Base-by-base conservation (phyloP, 352 stramenopile species). In the Phytopythium chamaehyphon region DNA sequence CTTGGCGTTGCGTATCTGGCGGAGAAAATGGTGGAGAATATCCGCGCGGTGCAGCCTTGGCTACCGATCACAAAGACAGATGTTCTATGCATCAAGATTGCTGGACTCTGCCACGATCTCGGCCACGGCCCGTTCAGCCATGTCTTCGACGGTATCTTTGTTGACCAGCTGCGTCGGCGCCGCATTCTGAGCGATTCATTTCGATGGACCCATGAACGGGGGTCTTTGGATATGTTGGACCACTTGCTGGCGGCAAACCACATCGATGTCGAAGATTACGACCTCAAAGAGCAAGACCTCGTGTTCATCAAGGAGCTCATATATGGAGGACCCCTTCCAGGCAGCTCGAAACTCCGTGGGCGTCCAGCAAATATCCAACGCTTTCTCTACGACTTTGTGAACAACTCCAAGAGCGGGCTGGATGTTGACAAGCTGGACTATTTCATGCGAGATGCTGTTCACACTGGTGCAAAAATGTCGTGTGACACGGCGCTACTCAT, bases 1-100 rank as follows among this genome's bases (percentile, higher is more conserved):
- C 65, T 99, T 31, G 96, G 96, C 14, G 95, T 99, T n/a, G 92
- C 92, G 6, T 80, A 97, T 59, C 76, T 98, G 4, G 95, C 95
- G 2, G 86, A 96, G 57, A 63, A 84, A 53, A 85, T 98, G 69
- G 71, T 95, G 24, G 54, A 68, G 43, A 81, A 55, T 23, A 89
- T 99, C 40, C 66, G 73, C 3, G 49, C 62, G 14, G 69, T 86
- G 28, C 94, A 98, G 48, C 88, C 86, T 6, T 86, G 93, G 57
- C 71, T 98, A 14, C 51, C 57, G 1, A 97, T 98, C 57, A 93
- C 88, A 0, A 57, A 82, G 0, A 57, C 47, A 1, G 80, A 93
- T 38, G 62, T 89, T 21, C 54, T 81, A 16, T 93, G 80, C 47
- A 72, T 93, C 55, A 90, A 93, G 53, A 80, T 93, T 50, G 83